These are phyloP conservation scores for Cystobasidium onofrii DNA, from an alignment of 768 basidiomycete genomes.

Conservation along the genomic window DNA sequence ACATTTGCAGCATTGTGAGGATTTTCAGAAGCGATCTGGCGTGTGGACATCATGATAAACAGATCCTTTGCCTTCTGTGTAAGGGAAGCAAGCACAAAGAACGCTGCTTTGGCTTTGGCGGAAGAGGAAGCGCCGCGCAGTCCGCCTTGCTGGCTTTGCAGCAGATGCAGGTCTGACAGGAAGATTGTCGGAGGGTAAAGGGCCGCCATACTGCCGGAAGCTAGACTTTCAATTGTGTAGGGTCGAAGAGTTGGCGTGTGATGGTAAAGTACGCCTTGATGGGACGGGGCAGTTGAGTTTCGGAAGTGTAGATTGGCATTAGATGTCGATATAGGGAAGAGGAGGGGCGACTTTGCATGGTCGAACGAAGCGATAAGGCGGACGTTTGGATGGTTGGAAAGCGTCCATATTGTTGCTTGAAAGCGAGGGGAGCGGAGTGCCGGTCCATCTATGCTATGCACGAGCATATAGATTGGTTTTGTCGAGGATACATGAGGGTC, in stretches of 20 bases:
- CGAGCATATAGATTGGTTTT: slow-evolving; percentile 62
- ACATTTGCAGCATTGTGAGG: slow-evolving; percentile 19
- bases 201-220: slow-evolving; percentile 30
- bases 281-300: slow-evolving; percentile 46
- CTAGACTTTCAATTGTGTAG: slow-evolving; percentile 65
- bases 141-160: not conserved
- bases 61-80: slow-evolving; percentile 77
- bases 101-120: slow-evolving; percentile 49
- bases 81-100: slow-evolving; percentile 76
- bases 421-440: slow-evolving; percentile 59
- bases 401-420: slow-evolving; percentile 60
- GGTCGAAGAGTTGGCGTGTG: slow-evolving; percentile 75
- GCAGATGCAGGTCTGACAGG: not conserved
- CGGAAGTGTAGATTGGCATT: not conserved
- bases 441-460: slow-evolving; percentile 82
- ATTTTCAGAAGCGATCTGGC: slow-evolving; percentile 60
- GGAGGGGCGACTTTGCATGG: slow-evolving; percentile 69
- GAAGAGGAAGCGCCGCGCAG: slow-evolving; percentile 25
- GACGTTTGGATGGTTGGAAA: slow-evolving; percentile 65
- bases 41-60: slow-evolving; percentile 62
- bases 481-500: slow-evolving; percentile 47
- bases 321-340: slow-evolving; percentile 61
- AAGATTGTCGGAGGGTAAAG: slow-evolving; percentile 33
- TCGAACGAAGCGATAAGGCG: slow-evolving; percentile 80
- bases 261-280: too few species aligned